Conservation (phyloP, 148 eudicot genomes). For the Cornus controversa region DNA sequence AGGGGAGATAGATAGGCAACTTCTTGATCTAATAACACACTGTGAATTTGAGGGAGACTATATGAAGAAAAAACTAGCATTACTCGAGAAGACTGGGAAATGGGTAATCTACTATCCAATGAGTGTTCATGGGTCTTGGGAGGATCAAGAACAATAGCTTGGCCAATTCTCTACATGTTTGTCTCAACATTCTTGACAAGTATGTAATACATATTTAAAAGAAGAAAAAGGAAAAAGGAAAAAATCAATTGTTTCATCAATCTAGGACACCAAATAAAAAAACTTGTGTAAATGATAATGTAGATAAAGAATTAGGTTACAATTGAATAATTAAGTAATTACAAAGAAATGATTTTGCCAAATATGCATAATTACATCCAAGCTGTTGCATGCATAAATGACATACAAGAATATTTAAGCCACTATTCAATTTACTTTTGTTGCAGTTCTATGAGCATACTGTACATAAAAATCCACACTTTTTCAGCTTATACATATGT, state of each 20-base stretch:
- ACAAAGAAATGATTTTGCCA: background rate
- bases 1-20: conserved; percentile 81
- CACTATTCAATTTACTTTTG: background rate
- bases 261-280: background rate
- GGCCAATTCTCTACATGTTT: conserved; percentile 57
- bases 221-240: conserved; percentile 7
- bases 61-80: conserved; percentile 67
- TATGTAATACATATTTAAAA: conserved; percentile 35
- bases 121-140: conserved; percentile 35
- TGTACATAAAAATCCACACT: background rate
- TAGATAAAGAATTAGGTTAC: background rate
- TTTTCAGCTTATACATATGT: background rate
- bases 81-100: conserved; percentile 26
- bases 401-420: background rate
- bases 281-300: background rate
- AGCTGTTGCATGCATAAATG: too few relatives aligned
- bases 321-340: background rate
- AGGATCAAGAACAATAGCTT: conserved; percentile 78
- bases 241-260: conserved; percentile 1
- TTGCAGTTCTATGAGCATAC: background rate
- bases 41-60: conserved; percentile 28
- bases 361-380: background rate
- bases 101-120: conserved; percentile 23
- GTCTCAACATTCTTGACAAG: conserved; percentile 56
- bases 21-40: conserved; percentile 33